Evolutionary conservation across 73 alveolate genomes (phyloP).

Genomic region (Paramecium bursaria): DNA sequence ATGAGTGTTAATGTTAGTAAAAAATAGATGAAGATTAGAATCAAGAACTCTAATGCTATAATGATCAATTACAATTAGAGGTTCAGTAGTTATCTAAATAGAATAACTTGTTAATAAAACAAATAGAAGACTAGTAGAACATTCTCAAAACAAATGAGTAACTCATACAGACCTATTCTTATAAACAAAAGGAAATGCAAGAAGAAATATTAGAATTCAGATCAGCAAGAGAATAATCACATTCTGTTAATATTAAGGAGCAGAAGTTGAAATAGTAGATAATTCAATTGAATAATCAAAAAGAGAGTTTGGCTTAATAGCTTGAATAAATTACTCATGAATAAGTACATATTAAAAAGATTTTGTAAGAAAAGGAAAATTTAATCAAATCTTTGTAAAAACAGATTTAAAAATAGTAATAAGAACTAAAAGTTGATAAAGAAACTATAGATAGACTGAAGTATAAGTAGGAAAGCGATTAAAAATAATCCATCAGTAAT

Average conservation of each 20-base stretch:
- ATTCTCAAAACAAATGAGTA: neutral
- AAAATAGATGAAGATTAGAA: conserved; percentile 10
- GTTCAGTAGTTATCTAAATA: conserved; percentile 1
- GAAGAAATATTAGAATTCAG: neutral
- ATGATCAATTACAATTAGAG: neutral
- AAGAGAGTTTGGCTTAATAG: neutral
- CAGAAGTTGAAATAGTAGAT: neutral
- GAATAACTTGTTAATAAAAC: neutral
- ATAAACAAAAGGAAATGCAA: neutral
- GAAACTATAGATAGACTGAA: too few species aligned
- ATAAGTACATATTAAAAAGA: too few species aligned
- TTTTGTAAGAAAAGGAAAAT: too few species aligned
- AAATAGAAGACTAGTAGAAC: neutral
- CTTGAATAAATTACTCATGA: too few species aligned
- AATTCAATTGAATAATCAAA: conserved; percentile 5
- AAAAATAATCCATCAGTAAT: too few species aligned
- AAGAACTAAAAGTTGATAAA: too few species aligned
- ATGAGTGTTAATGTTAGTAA: neutral
- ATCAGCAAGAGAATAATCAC: neutral
- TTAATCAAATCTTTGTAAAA: too few species aligned
- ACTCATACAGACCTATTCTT: neutral
- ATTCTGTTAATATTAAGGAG: too few species aligned
- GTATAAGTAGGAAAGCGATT: too few species aligned
- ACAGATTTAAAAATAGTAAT: too few species aligned
- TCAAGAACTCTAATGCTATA: neutral